These are phyloP conservation scores for Adansonia grandidieri DNA, from an alignment of 441 rosid species.

Conservation along the genomic window DNA sequence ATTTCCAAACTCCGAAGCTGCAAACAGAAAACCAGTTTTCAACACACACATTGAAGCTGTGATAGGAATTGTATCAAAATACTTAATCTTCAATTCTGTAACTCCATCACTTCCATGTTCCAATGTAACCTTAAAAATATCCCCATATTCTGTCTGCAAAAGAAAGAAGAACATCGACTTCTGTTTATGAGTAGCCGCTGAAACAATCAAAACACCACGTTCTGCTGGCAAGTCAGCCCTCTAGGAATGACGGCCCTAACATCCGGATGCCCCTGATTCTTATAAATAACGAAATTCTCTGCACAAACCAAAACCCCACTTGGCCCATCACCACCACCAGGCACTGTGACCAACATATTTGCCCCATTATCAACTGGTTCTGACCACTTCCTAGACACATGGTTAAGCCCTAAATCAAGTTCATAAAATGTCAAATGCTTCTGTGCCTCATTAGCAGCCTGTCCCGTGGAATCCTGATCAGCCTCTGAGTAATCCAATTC, in stretches of 20 bases:
- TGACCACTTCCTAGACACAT: constrained; percentile 96
- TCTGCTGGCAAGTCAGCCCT: constrained; percentile 87
- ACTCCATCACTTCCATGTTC: constrained; percentile 74
- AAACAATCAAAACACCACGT: constrained; percentile 83
- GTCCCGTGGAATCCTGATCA: constrained; percentile 88
- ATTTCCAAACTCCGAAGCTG: constrained; percentile 93
- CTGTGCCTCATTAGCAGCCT: constrained; percentile 85
- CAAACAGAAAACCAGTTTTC: constrained; percentile 84
- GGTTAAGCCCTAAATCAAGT: constrained; percentile 96
- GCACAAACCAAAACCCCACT: constrained; percentile 96
- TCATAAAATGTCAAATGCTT: constrained; percentile 92
- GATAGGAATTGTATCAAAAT: constrained; percentile 90
- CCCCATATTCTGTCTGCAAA: constrained; percentile 95
- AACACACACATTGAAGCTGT: constrained; percentile 82
- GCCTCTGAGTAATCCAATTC: constrained; percentile 97
- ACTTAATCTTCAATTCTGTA: constrained; percentile 82
- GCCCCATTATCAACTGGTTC: constrained; percentile 92
- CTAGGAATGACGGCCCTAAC: constrained; percentile 93
- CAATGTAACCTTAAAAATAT: constrained; percentile 83
- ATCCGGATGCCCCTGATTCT: constrained; percentile 89
- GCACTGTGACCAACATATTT: constrained; percentile 91
- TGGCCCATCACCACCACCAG: constrained; percentile 98
- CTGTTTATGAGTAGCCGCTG: constrained; percentile 88
- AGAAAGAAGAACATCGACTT: constrained; percentile 88
- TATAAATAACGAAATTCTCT: constrained; percentile 92